Conservation (phyloP, 768 basidiomycete species). For the Podaxis carcinomalis region DNA sequence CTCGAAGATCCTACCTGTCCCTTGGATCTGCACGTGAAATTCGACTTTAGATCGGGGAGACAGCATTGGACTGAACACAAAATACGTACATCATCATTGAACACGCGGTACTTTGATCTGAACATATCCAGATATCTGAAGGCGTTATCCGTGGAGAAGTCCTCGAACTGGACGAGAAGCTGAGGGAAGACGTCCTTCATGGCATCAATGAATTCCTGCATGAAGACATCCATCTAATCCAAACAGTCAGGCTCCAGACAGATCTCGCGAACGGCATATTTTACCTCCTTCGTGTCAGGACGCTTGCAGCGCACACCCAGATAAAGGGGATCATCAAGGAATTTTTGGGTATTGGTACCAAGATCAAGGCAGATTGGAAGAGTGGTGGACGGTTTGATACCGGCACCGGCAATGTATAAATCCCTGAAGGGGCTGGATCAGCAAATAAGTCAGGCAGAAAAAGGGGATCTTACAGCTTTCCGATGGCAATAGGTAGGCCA, state of each 20-base stretch:
- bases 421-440: conserved; percentile 31
- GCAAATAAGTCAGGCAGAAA: conserved; percentile 3
- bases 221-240: conserved; percentile 62
- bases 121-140: conserved; percentile 69
- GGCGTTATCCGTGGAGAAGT: conserved; percentile 77
- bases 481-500: conserved; percentile 60
- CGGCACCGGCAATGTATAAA: conserved; percentile 70
- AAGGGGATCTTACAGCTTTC: conserved; percentile 53
- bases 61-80: background rate
- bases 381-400: conserved; percentile 50
- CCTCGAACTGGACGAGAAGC: conserved; percentile 69
- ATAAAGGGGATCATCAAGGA: conserved; percentile 71
- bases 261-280: background rate
- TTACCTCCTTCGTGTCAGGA: conserved; percentile 39
- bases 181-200: conserved; percentile 62
- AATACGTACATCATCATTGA: conserved; percentile 68
- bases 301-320: conserved; percentile 61
- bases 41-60: conserved; percentile 3
- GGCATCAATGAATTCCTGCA: conserved; percentile 73
- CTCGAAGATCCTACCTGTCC: conserved; percentile 40
- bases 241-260: background rate
- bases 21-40: conserved; percentile 46
- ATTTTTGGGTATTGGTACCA: conserved; percentile 68
- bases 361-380: conserved; percentile 71
- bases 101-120: conserved; percentile 52